Percentiles rank a stretch among this genome's conserved stretches.
Conservation (phyloP, 1,139 yeast genomes). For the Yamadazyma dushanensis region DNA sequence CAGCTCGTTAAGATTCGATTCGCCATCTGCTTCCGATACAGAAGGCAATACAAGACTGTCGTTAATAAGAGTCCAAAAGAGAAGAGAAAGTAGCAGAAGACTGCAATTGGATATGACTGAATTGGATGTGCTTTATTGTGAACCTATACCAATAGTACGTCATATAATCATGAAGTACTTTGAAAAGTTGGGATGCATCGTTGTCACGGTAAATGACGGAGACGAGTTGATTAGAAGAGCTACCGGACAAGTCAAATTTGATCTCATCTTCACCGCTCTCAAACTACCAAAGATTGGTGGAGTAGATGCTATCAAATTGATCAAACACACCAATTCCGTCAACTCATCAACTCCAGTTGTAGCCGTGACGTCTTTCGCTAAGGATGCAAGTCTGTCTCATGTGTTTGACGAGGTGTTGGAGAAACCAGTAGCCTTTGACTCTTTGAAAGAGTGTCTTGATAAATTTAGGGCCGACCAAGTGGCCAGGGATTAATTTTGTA, state of each 20-base stretch:
- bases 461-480: constrained; percentile 29
- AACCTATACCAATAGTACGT: constrained; percentile 81
- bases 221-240: constrained; percentile 82
- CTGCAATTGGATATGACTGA: constrained; percentile 26
- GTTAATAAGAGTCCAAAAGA: constrained; percentile 52
- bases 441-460: constrained; percentile 24
- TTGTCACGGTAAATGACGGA: constrained; percentile 75
- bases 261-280: constrained; percentile 76
- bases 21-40: constrained; percentile 66
- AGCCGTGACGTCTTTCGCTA: constrained; percentile 71
- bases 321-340: constrained; percentile 72
- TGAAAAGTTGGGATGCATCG: constrained; percentile 76
- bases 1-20: constrained; percentile 36
- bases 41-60: constrained; percentile 59
- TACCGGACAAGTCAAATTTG: constrained; percentile 82
- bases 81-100: constrained; percentile 53
- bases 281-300: constrained; percentile 67
- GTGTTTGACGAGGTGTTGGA: constrained; percentile 73
- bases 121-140: constrained; percentile 77
- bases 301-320: constrained; percentile 73
- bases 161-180: constrained; percentile 66
- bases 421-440: constrained; percentile 59
- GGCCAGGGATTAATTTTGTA: constrained; percentile 15
- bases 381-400: constrained; percentile 60
- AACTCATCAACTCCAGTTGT: constrained; percentile 78